phyloP scores from a whole-genome alignment of 108 stramenopile species.

The Schizochytrium sp. region DNA sequence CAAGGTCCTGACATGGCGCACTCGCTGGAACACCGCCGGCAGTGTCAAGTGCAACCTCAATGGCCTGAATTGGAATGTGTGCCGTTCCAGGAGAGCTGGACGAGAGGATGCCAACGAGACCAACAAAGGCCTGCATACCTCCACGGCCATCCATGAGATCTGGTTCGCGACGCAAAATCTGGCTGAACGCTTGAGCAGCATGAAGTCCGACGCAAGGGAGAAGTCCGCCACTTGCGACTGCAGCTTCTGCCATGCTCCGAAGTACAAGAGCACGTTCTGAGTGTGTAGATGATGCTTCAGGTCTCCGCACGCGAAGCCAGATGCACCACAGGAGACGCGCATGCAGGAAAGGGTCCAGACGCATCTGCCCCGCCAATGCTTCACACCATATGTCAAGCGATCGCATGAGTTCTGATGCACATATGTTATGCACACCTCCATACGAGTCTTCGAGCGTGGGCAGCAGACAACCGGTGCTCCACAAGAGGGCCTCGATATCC shows the following conservation, averaged over 20 bases:
- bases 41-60: constrained; percentile 26
- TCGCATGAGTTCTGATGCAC: constrained; percentile 17
- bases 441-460: constrained; percentile 13
- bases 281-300: not conserved
- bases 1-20: constrained; percentile 18
- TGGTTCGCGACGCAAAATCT: constrained; percentile 9
- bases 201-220: constrained; percentile 1
- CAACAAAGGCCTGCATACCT: constrained; percentile 28
- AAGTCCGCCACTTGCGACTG: not conserved
- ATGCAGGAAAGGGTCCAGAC: not conserved
- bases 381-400: constrained; percentile 23
- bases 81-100: constrained; percentile 8
- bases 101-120: not conserved
- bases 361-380: not conserved
- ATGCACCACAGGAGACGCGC: constrained; percentile 29
- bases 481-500: constrained; percentile 13
- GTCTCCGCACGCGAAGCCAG: not conserved
- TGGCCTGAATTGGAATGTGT: constrained; percentile 22
- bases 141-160: constrained; percentile 43
- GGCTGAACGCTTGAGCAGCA: constrained; percentile 23
- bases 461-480: constrained; percentile 34
- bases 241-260: constrained; percentile 18
- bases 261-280: constrained; percentile 1
- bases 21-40: constrained; percentile 8
- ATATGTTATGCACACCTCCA: not conserved